phyloP scores from a whole-genome alignment of 257 asterid species.

The Solanum neorickii region DNA sequence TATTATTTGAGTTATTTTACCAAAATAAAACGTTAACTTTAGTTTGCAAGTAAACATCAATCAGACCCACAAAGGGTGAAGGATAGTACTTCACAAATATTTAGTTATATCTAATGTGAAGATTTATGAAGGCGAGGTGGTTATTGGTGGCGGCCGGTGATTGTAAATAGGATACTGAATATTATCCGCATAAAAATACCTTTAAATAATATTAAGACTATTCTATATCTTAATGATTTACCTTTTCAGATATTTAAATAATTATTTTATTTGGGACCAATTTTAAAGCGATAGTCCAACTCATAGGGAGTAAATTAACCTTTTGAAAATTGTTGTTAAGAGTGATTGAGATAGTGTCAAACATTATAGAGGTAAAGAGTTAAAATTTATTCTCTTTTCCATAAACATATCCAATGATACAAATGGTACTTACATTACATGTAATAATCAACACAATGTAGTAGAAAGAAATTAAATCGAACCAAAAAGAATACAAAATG shows the following conservation, averaged over 20 bases:
- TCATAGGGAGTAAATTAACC: background rate
- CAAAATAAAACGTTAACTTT: background rate
- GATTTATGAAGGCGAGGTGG: background rate
- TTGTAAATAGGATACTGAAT: no score
- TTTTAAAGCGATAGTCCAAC: background rate
- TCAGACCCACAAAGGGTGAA: background rate
- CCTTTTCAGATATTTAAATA: background rate
- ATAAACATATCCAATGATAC: background rate
- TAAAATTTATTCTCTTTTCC: background rate
- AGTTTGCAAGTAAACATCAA: background rate
- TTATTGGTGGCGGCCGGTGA: background rate
- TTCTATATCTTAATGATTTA: background rate
- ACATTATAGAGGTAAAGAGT: background rate
- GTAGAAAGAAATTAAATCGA: background rate
- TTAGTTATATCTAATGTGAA: background rate
- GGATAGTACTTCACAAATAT: background rate
- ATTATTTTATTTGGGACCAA: background rate
- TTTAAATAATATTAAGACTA: no score
- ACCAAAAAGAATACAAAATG: background rate
- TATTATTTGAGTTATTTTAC: background rate
- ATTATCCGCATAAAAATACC: background rate
- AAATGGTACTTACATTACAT: background rate
- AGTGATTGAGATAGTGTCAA: background rate
- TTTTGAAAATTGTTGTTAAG: background rate
- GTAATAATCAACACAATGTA: background rate